These are phyloP conservation scores for Cutaneotrichosporon cutaneum DNA, from an alignment of 1,284 basidiomycete species.

Conservation along the genomic window DNA sequence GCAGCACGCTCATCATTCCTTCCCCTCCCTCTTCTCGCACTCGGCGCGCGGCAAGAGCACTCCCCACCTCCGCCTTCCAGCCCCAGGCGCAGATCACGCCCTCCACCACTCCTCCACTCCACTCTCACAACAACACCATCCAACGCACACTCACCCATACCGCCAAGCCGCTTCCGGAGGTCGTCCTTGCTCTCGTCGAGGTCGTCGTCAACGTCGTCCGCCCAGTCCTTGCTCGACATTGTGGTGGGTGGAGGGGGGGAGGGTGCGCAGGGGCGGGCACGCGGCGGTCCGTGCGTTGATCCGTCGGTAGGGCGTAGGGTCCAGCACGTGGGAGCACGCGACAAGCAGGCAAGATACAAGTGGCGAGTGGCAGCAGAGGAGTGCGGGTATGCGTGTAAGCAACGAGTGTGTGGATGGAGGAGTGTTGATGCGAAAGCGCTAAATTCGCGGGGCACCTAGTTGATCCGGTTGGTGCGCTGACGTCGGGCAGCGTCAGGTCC, in stretches of 20 bases:
- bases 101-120: background rate
- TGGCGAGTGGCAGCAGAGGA: background rate
- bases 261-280: background rate
- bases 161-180: conserved; percentile 21
- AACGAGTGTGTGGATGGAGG: background rate
- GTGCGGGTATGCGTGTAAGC: too few relatives aligned
- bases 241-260: background rate
- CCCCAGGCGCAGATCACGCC: too few relatives aligned
- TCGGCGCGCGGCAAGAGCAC: too few relatives aligned
- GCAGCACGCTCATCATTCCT: too few relatives aligned
- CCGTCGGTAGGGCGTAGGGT: background rate
- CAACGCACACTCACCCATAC: conserved; percentile 20
- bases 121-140: background rate
- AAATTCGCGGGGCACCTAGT: background rate
- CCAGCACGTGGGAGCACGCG: background rate
- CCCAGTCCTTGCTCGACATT: conserved; percentile 30
- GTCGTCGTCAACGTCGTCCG: conserved; percentile 33
- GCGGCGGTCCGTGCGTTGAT: background rate
- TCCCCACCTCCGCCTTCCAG: too few relatives aligned
- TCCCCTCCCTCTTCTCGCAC: too few relatives aligned
- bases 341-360: background rate
- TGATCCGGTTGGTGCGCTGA: background rate
- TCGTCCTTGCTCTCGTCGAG: conserved; percentile 24
- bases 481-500: background rate
- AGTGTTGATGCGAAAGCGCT: background rate